A percentile compares a stretch with the other conserved stretches of the same genome.
These are phyloP conservation scores for Ogataea neopini DNA, from an alignment of 805 yeast genomes.

Conservation along the genomic window DNA sequence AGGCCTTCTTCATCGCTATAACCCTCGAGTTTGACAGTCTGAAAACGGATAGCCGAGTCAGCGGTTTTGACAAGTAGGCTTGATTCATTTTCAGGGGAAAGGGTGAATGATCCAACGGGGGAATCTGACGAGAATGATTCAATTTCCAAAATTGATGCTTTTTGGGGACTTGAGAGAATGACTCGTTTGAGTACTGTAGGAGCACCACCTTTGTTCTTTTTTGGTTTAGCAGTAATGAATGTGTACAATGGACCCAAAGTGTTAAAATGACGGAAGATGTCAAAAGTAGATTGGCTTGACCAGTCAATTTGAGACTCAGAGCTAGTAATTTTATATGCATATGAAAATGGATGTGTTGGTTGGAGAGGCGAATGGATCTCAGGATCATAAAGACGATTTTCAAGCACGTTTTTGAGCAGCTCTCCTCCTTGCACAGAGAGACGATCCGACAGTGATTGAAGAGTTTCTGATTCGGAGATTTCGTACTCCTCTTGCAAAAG, in stretches of 20 bases:
- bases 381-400: constrained; percentile 32
- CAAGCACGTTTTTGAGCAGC: constrained; percentile 49
- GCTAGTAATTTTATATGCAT: constrained; percentile 58
- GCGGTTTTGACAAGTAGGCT: constrained; percentile 42
- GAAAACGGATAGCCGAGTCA: constrained; percentile 43
- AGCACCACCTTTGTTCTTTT: constrained; percentile 14
- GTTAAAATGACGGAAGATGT: constrained; percentile 44
- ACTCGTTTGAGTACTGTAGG: constrained; percentile 39
- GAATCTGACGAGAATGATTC: constrained; percentile 3
- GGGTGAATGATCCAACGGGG: constrained; percentile 31
- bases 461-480: constrained; percentile 46
- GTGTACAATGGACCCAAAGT: constrained; percentile 61
- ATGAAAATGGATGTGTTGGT: constrained; percentile 41
- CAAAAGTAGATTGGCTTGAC: constrained; percentile 38
- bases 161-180: constrained; percentile 43
- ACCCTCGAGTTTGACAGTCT: constrained; percentile 54
- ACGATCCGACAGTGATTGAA: constrained; percentile 44
- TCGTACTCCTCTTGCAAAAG: constrained; percentile 53
- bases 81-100: constrained; percentile 1
- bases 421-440: constrained; percentile 66
- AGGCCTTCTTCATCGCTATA: constrained; percentile 46
- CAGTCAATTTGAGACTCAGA: constrained; percentile 49
- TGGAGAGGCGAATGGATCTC: constrained; percentile 15
- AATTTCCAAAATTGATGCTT: neutral
- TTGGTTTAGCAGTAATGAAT: constrained; percentile 37